Percentiles rank a stretch among this genome's conserved stretches.
phyloP scores from a whole-genome alignment of 2,329 filamentous ascomycete genomes.

The Arthrobotrys megalospora region DNA sequence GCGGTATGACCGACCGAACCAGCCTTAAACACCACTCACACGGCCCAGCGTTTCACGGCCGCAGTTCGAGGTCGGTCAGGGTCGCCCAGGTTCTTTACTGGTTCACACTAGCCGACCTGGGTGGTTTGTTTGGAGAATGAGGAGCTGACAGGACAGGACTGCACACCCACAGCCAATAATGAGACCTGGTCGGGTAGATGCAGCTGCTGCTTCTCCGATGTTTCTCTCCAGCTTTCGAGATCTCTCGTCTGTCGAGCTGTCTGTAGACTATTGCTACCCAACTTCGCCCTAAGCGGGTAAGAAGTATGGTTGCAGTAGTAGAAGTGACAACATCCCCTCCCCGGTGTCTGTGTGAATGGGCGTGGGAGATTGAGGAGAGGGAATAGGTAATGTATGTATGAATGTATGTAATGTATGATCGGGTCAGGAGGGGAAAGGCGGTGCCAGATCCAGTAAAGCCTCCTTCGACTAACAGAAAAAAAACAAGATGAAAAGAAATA shows the following conservation, averaged over 20 bases:
- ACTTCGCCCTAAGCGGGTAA: conserved; percentile 34
- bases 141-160: conserved; percentile 38
- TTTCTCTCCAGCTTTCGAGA: conserved; percentile 28
- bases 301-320: not conserved
- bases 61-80: conserved; percentile 48
- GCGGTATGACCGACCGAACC: conserved; percentile 56
- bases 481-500: conserved; percentile 38
- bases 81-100: conserved; percentile 34
- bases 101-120: conserved; percentile 44
- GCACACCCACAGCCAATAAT: conserved; percentile 9
- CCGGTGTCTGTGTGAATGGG: not conserved
- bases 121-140: conserved; percentile 21
- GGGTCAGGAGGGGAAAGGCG: conserved; percentile 56
- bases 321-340: not conserved
- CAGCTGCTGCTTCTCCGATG: conserved; percentile 19
- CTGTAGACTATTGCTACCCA: not conserved
- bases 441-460: conserved; percentile 54
- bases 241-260: not conserved
- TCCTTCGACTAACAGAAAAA: conserved; percentile 3
- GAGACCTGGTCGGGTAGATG: conserved; percentile 15
- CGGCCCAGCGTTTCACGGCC: conserved; percentile 57
- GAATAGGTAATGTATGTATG: not conserved
- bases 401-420: conserved; percentile 48
- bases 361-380: not conserved
- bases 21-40: conserved; percentile 61